These are phyloP conservation scores for Eucalyptus marginata DNA, from an alignment of 345 rosid genomes.

Conservation along the genomic window DNA sequence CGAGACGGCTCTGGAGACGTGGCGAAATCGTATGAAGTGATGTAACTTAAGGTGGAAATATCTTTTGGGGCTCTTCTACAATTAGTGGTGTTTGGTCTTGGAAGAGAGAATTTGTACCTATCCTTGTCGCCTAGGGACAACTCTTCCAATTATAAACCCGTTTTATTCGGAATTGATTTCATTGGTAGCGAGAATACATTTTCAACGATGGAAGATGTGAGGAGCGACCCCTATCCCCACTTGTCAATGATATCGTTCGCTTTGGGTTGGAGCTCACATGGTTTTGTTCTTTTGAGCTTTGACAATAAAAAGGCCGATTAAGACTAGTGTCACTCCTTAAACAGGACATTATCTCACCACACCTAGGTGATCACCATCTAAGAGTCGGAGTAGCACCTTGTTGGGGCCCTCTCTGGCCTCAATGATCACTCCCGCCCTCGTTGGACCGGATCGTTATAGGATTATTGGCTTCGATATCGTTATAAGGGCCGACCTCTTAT, in stretches of 20 bases:
- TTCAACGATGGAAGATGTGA: background rate
- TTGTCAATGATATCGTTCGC: too few relatives aligned
- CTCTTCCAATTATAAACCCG: background rate
- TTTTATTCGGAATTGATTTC: background rate
- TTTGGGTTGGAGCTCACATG: too few relatives aligned
- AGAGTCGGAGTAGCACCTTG: too few relatives aligned
- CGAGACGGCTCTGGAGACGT: background rate
- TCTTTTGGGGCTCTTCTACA: background rate
- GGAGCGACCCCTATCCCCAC: too few relatives aligned
- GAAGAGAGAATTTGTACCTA: background rate
- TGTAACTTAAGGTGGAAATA: background rate
- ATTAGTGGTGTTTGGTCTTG: background rate
- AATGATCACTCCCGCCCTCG: accelerated
- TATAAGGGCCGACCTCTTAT: too few relatives aligned
- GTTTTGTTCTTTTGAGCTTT: too few relatives aligned
- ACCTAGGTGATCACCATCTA: too few relatives aligned
- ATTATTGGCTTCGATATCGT: too few relatives aligned
- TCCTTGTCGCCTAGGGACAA: background rate
- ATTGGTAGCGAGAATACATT: background rate
- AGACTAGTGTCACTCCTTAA: too few relatives aligned
- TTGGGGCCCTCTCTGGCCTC: accelerated
- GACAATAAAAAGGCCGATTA: too few relatives aligned
- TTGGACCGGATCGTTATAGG: too few relatives aligned
- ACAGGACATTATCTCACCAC: too few relatives aligned
- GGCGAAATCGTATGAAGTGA: background rate